Conservation (phyloP, 129 eudicot genomes). For the Apium graveolens region DNA sequence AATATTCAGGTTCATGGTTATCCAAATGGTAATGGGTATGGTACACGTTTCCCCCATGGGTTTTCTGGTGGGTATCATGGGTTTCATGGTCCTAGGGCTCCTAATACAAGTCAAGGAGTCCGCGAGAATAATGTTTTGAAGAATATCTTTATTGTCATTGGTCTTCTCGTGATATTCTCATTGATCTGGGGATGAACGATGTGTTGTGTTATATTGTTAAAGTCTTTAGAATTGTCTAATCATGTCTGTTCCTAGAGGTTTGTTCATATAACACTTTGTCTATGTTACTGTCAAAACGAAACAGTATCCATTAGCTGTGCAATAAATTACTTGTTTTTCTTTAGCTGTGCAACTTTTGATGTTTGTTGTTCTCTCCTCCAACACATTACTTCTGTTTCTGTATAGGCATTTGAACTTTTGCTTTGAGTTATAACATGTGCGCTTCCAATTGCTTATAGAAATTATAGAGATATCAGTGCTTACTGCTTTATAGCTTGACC, state of each 20-base stretch:
- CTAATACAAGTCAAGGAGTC: constrained; percentile 30
- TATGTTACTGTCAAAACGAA: constrained; percentile 7
- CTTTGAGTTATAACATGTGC: neutral
- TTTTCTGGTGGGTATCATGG: constrained; percentile 32
- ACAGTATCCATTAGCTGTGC: neutral
- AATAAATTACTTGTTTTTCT: neutral
- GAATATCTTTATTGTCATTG: constrained; percentile 37
- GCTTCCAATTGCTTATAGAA: neutral
- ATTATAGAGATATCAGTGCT: neutral
- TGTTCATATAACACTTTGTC: constrained; percentile 34
- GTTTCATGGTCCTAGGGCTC: constrained; percentile 27
- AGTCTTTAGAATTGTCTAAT: constrained; percentile 14
- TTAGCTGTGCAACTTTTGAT: neutral
- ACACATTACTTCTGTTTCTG: neutral
- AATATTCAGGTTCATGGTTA: constrained; percentile 54
- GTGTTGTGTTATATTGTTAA: constrained; percentile 3
- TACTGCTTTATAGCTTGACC: neutral
- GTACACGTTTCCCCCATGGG: constrained; percentile 36
- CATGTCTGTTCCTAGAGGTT: neutral
- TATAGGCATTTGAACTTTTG: neutral
- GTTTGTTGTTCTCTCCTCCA: neutral
- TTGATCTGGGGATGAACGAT: constrained; percentile 24
- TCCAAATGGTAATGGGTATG: constrained; percentile 30
- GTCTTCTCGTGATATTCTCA: constrained; percentile 26
- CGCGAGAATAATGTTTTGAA: constrained; percentile 43